These are phyloP conservation scores for Aspergillus sp. DNA, from an alignment of 2,329 filamentous ascomycete genomes.

Conservation along the genomic window DNA sequence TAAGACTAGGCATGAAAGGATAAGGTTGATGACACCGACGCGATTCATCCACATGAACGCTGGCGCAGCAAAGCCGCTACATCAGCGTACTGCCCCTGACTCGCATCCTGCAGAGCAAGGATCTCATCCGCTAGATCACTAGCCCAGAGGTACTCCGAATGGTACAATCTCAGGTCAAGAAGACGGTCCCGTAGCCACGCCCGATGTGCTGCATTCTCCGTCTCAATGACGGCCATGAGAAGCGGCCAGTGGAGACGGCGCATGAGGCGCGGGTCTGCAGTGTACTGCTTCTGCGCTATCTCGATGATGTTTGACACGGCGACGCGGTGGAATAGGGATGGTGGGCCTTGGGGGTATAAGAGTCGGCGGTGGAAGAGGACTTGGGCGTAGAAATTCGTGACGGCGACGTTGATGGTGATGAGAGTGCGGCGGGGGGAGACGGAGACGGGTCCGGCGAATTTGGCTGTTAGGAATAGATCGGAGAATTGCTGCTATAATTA, in stretches of 20 bases:
- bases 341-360: constrained; percentile 22
- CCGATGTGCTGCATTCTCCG: constrained; percentile 26
- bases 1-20: too few species aligned
- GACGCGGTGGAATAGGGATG: constrained; percentile 26
- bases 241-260: constrained; percentile 36
- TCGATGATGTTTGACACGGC: constrained; percentile 31
- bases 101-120: constrained; percentile 27
- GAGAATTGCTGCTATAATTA: constrained; percentile 31
- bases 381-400: constrained; percentile 35
- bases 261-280: constrained; percentile 30
- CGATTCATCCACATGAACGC: constrained; percentile 10
- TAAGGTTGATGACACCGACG: too few species aligned
- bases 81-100: constrained; percentile 24
- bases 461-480: constrained; percentile 37
- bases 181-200: constrained; percentile 34
- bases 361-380: constrained; percentile 34
- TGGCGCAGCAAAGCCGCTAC: constrained; percentile 27
- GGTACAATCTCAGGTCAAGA: constrained; percentile 25
- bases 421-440: constrained; percentile 33
- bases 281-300: constrained; percentile 33
- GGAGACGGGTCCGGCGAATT: constrained; percentile 27
- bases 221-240: constrained; percentile 35
- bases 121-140: constrained; percentile 30
- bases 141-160: constrained; percentile 33
- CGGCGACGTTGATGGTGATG: constrained; percentile 36